A percentile compares a stretch with the other conserved stretches of the same genome.
phyloP scores from a whole-genome alignment of 306 rosid genomes.

The Lathyrus oleraceus region DNA sequence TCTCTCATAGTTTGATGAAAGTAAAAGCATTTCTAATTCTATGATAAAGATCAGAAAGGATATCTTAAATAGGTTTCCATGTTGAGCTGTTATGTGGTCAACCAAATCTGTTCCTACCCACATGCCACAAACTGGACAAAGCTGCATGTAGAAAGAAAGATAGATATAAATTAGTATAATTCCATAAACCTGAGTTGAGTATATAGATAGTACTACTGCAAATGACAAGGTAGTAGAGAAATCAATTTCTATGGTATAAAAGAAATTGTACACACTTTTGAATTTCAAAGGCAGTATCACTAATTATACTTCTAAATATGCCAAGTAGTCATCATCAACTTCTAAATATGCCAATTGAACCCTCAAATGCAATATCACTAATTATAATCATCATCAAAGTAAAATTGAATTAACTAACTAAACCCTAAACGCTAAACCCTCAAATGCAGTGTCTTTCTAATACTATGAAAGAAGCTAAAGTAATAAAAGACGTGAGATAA shows the following conservation, averaged over 20 bases:
- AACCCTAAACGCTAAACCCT: too few relatives aligned
- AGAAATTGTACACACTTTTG: slow-evolving; percentile 14
- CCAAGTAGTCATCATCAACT: neutral
- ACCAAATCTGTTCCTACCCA: slow-evolving; percentile 57
- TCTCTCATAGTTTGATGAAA: neutral
- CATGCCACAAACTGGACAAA: slow-evolving; percentile 65
- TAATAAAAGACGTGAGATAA: neutral
- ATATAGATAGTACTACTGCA: slow-evolving; percentile 3
- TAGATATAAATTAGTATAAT: slow-evolving; percentile 35
- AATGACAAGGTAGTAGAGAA: slow-evolving; percentile 3
- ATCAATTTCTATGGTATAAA: slow-evolving; percentile 6
- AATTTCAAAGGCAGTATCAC: neutral
- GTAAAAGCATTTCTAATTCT: neutral
- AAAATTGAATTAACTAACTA: too few relatives aligned
- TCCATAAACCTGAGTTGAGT: neutral
- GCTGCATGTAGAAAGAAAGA: slow-evolving; percentile 48
- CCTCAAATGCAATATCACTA: slow-evolving; percentile 3
- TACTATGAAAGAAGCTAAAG: neutral
- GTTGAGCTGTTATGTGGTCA: slow-evolving; percentile 67
- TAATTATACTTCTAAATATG: too few relatives aligned
- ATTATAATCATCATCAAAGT: neutral
- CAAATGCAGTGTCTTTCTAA: too few relatives aligned
- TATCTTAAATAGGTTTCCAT: slow-evolving; percentile 59
- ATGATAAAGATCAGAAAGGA: slow-evolving; percentile 29
- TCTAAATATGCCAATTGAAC: slow-evolving; percentile 24